These are phyloP conservation scores for Epichloe bromicola DNA, from an alignment of 2,329 filamentous ascomycete species.

Conservation along the genomic window DNA sequence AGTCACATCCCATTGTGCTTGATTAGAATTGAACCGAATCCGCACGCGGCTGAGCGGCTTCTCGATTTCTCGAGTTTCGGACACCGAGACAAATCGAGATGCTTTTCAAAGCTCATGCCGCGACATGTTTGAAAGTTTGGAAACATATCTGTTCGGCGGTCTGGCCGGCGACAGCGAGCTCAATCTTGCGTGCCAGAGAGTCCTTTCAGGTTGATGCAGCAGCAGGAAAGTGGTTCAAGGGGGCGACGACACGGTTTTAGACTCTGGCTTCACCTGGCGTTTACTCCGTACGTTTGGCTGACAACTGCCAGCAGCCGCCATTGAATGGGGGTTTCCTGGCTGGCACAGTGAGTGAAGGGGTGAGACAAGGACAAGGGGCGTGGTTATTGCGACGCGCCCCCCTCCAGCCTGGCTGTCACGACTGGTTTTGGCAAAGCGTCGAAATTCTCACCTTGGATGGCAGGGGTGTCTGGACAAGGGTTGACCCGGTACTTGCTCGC, in stretches of 20 bases:
- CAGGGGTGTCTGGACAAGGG: too few relatives aligned
- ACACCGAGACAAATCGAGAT: too few relatives aligned
- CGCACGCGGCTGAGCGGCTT: too few relatives aligned
- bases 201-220: too few relatives aligned
- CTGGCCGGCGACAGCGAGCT: background rate
- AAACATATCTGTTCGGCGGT: background rate
- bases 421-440: background rate
- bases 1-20: too few relatives aligned
- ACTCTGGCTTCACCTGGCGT: background rate
- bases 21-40: too few relatives aligned
- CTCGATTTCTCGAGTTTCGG: too few relatives aligned
- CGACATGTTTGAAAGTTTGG: background rate
- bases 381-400: background rate
- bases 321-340: too few relatives aligned
- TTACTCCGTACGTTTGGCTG: background rate
- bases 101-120: background rate
- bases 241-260: background rate
- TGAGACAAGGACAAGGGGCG: background rate
- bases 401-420: background rate
- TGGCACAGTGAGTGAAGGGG: background rate
- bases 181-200: background rate
- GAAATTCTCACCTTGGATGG: background rate
- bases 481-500: background rate
- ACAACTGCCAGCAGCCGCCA: background rate
- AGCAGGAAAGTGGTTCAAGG: background rate